phyloP scores from a whole-genome alignment of 257 asterid species.

The Plantago elongata region DNA sequence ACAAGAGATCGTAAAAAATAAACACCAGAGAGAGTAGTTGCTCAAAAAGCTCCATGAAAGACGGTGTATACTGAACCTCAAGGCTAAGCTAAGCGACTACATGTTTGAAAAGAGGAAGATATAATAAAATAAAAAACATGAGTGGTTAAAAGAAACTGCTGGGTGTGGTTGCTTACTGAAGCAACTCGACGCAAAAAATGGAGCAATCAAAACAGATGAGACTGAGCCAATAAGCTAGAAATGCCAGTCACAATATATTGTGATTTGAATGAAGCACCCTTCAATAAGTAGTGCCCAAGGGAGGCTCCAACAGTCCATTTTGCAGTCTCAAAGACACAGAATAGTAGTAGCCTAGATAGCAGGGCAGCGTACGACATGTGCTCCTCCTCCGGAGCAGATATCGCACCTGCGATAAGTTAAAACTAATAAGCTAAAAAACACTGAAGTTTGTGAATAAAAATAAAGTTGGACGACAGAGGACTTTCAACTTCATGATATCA shows the following conservation, averaged over 20 bases:
- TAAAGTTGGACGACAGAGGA: constrained; percentile 20
- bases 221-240: constrained; percentile 81
- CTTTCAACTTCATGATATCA: constrained; percentile 11
- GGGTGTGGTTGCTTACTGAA: constrained; percentile 97
- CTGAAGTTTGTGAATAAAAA: constrained; percentile 29
- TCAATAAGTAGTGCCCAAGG: constrained; percentile 67
- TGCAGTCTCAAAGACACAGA: constrained; percentile 96
- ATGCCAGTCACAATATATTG: constrained; percentile 80
- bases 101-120: constrained; percentile 19
- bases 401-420: constrained; percentile 99
- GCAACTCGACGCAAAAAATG: constrained; percentile 93
- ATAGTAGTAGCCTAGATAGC: constrained; percentile 70
- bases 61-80: constrained; percentile 13
- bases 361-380: constrained; percentile 99
- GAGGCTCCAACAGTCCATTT: constrained; percentile 91
- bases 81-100: constrained; percentile 20
- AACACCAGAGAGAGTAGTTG: constrained; percentile 12
- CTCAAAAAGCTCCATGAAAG: constrained; percentile 21
- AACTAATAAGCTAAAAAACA: constrained; percentile 59
- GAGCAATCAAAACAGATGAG: constrained; percentile 78
- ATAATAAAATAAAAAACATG: constrained; percentile 18
- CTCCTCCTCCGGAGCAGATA: constrained; percentile 99
- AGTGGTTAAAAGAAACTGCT: constrained; percentile 48
- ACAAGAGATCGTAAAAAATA: constrained; percentile 27
- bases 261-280: constrained; percentile 83